phyloP scores from a whole-genome alignment of 2,329 filamentous ascomycete genomes.

The Corinectria fuckeliana region DNA sequence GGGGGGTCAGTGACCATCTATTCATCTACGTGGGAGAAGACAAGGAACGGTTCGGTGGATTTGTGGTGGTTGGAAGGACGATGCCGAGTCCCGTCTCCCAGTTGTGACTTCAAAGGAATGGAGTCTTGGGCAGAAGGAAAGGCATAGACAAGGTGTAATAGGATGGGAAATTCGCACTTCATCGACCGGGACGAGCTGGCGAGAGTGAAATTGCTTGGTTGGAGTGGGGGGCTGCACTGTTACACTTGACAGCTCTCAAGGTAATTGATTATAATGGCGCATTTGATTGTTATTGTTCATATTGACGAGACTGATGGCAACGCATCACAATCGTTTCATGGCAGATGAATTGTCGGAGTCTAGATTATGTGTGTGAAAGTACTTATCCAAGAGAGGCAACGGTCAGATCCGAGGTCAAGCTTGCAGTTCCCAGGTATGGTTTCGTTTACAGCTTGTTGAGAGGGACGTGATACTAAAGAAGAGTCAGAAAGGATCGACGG shows the following conservation, averaged over 20 bases:
- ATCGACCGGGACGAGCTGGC: slow-evolving; percentile 34
- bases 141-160: slow-evolving; percentile 42
- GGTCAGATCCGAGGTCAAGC: not conserved
- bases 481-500: not conserved
- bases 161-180: slow-evolving; percentile 39
- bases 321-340: not conserved
- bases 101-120: slow-evolving; percentile 15
- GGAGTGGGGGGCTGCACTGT: slow-evolving; percentile 26
- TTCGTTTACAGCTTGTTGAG: slow-evolving; percentile 26
- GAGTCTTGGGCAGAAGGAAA: slow-evolving; percentile 27
- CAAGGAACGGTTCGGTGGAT: not conserved
- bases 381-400: not conserved
- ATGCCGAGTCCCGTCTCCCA: not conserved
- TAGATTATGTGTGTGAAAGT: not conserved
- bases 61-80: not conserved
- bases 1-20: slow-evolving; percentile 19
- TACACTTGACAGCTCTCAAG: slow-evolving; percentile 27
- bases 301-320: not conserved
- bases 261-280: slow-evolving; percentile 36
- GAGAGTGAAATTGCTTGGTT: slow-evolving; percentile 33
- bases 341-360: not conserved
- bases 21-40: slow-evolving; percentile 16
- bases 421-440: not conserved
- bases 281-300: slow-evolving; percentile 31
- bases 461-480: slow-evolving; percentile 39